Evolutionary conservation across 805 yeast genomes (phyloP).

Genomic region (Sungouiella blattae): DNA sequence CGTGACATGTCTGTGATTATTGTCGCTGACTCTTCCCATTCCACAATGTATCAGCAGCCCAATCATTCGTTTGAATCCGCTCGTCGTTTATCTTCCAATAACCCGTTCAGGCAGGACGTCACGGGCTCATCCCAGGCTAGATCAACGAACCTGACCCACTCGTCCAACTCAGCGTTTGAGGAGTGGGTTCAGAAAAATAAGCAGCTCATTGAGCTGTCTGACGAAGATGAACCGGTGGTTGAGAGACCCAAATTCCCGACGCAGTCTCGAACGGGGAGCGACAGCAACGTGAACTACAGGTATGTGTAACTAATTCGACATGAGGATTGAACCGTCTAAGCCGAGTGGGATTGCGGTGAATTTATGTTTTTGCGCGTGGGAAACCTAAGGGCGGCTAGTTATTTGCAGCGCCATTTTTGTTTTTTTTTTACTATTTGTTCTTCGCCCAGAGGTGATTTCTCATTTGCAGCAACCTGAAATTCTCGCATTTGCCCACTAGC

Average conservation of each 20-base stretch:
- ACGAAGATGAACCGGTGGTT: slow-evolving; percentile 36
- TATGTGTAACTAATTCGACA: slow-evolving; percentile 23
- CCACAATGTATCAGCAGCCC: slow-evolving; percentile 44
- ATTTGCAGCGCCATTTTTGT: not conserved
- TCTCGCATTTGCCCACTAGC: no score
- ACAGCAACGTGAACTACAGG: slow-evolving; percentile 34
- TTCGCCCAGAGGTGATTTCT: no score
- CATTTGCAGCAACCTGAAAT: no score
- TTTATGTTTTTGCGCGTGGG: no score
- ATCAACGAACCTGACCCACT: slow-evolving; percentile 4
- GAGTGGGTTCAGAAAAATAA: slow-evolving; percentile 55
- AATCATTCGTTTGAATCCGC: slow-evolving; percentile 31
- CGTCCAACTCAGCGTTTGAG: slow-evolving; percentile 35
- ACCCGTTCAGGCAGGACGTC: slow-evolving; percentile 59
- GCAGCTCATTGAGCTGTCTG: slow-evolving; percentile 38
- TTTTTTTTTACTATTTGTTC: no score
- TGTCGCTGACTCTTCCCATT: no score
- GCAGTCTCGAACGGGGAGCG: slow-evolving; percentile 31
- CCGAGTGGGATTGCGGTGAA: no score
- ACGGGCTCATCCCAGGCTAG: slow-evolving; percentile 4
- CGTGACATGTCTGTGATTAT: no score
- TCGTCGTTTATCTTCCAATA: slow-evolving; percentile 57
- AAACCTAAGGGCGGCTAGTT: no score
- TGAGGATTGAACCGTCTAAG: no score
- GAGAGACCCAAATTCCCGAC: slow-evolving; percentile 24